A percentile compares a stretch with the other conserved stretches of the same genome.
These are phyloP conservation scores for Zasmidium cellare DNA, from an alignment of 2,329 filamentous ascomycete genomes.

Conservation along the genomic window DNA sequence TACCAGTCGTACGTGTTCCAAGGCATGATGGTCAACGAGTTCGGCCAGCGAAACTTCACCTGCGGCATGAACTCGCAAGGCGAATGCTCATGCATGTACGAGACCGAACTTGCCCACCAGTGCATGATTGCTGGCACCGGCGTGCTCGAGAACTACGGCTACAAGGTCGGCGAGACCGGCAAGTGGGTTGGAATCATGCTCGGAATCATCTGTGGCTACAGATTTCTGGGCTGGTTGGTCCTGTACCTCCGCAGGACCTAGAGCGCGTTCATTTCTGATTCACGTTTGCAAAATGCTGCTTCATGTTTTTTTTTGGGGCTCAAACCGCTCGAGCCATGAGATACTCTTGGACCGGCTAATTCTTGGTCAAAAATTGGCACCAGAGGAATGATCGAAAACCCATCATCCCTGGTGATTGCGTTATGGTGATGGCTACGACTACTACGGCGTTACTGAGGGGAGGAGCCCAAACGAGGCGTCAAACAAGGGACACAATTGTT, in stretches of 20 bases:
- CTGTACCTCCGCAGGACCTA: conserved; percentile 45
- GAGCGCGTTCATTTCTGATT: conserved; percentile 3
- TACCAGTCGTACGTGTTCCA: conserved; percentile 83
- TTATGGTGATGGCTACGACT: background rate
- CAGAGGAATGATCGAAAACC: too few species aligned
- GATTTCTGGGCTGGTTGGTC: conserved; percentile 66
- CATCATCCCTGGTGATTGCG: background rate
- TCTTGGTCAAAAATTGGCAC: background rate
- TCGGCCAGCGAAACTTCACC: conserved; percentile 61
- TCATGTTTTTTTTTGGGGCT: background rate
- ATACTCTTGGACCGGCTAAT: background rate
- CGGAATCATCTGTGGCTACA: conserved; percentile 72
- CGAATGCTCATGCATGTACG: conserved; percentile 70
- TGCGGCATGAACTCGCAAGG: conserved; percentile 50
- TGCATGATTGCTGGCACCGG: conserved; percentile 71
- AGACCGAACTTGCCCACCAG: conserved; percentile 59
- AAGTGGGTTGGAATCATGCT: conserved; percentile 77
- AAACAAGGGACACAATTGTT: background rate
- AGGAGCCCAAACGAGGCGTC: background rate
- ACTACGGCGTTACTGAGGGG: background rate
- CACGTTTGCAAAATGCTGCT: conserved; percentile 7
- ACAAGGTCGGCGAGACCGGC: conserved; percentile 61
- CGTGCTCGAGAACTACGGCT: conserved; percentile 70
- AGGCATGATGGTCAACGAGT: conserved; percentile 90
- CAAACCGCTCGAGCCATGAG: background rate